Evolutionary conservation across 495 filamentous ascomycete species (phyloP).

Genomic region (Hamigera avellanea): DNA sequence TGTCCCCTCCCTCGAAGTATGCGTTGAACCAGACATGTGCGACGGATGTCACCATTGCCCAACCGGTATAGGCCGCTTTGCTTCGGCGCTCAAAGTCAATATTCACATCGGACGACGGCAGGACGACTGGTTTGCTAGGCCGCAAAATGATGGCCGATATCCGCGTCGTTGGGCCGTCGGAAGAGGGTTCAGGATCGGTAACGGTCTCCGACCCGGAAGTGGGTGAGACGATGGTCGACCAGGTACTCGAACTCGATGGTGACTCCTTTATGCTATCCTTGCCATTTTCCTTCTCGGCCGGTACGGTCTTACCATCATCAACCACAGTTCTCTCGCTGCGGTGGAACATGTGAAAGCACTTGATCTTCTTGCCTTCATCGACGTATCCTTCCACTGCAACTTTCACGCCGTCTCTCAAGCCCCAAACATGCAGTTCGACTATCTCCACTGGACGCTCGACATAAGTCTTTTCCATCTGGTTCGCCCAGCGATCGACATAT

Average conservation of each 20-base stretch:
- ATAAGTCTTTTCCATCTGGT: slow-evolving; percentile 59
- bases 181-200: slow-evolving; percentile 3
- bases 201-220: slow-evolving; percentile 1
- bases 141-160: slow-evolving; percentile 61
- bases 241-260: slow-evolving; percentile 5
- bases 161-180: slow-evolving; percentile 6
- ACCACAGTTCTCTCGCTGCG: slow-evolving; percentile 63
- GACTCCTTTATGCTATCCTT: background rate
- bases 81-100: slow-evolving; percentile 78
- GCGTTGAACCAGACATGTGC: slow-evolving; percentile 96
- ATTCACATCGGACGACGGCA: slow-evolving; percentile 78
- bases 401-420: slow-evolving; percentile 77
- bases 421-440: slow-evolving; percentile 82
- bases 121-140: slow-evolving; percentile 49
- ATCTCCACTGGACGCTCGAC: slow-evolving; percentile 77
- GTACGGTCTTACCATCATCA: slow-evolving; percentile 26
- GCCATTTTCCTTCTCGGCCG: slow-evolving; percentile 1
- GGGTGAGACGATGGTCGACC: slow-evolving; percentile 12
- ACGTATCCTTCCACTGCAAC: slow-evolving; percentile 75
- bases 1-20: slow-evolving; percentile 77
- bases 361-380: slow-evolving; percentile 78
- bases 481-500: slow-evolving; percentile 87
- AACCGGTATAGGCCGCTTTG: slow-evolving; percentile 57
- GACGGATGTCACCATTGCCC: slow-evolving; percentile 83
- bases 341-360: slow-evolving; percentile 70